These are phyloP conservation scores for Aspergillus sergii DNA, from an alignment of 2,329 filamentous ascomycete genomes.

Conservation along the genomic window DNA sequence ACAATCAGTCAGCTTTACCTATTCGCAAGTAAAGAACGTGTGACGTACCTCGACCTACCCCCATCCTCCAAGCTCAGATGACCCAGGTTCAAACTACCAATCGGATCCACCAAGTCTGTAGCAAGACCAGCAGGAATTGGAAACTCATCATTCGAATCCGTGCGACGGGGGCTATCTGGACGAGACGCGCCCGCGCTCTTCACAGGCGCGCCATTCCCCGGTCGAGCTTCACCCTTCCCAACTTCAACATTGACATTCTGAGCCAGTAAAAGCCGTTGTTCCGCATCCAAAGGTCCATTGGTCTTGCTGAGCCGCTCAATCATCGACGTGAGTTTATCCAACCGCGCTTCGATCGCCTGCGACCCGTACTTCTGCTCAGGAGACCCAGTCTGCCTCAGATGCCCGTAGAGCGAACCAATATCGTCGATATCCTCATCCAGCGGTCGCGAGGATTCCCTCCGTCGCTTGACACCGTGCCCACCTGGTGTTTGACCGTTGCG, in stretches of 20 bases:
- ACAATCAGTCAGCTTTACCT: not conserved
- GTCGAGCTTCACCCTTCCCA: constrained; percentile 22
- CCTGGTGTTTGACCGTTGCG: constrained; percentile 17
- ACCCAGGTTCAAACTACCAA: constrained; percentile 44
- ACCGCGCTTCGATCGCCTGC: constrained; percentile 45
- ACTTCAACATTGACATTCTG: constrained; percentile 21
- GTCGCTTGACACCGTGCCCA: constrained; percentile 38
- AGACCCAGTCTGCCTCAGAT: constrained; percentile 29
- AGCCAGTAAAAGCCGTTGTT: constrained; percentile 23
- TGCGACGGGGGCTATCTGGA: constrained; percentile 37
- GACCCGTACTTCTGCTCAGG: constrained; percentile 32
- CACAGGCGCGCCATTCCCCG: constrained; percentile 16
- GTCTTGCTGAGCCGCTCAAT: constrained; percentile 46
- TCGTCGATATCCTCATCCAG: constrained; percentile 37
- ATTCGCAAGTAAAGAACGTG: constrained; percentile 20
- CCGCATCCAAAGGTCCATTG: constrained; percentile 30
- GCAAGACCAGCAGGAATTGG: constrained; percentile 45
- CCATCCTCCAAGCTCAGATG: constrained; percentile 48
- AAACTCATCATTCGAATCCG: constrained; percentile 45
- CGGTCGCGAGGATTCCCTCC: constrained; percentile 32
- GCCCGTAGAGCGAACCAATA: constrained; percentile 34
- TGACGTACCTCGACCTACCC: constrained; percentile 45
- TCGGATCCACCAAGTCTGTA: constrained; percentile 46
- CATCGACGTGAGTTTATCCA: constrained; percentile 49
- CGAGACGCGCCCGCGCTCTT: constrained; percentile 23